phyloP scores from a whole-genome alignment of 1,139 yeast species.

The Taphrina wiesneri region DNA sequence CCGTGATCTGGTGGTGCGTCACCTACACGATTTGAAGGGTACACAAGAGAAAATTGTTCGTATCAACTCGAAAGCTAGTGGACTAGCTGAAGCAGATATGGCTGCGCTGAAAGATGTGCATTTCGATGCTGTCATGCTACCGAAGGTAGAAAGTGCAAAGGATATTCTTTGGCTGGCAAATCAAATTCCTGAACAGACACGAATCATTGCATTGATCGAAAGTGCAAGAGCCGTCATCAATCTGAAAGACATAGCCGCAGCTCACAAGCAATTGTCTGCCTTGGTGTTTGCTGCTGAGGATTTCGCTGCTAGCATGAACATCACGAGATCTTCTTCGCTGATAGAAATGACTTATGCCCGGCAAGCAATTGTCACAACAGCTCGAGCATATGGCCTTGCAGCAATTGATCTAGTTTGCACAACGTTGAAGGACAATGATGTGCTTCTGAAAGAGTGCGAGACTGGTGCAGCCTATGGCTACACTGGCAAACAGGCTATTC shows the following conservation, averaged over 20 bases:
- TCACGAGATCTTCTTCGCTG: conserved; percentile 14
- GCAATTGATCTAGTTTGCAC: conserved; percentile 32
- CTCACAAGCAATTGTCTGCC: conserved; percentile 17
- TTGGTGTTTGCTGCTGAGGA: conserved; percentile 34
- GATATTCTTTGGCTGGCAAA: conserved; percentile 28
- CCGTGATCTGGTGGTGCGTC: conserved; percentile 3
- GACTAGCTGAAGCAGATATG: conserved; percentile 21
- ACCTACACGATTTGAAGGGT: neutral
- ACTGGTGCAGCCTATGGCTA: conserved; percentile 30
- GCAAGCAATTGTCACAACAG: conserved; percentile 28
- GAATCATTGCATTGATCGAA: conserved; percentile 36
- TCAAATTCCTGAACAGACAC: neutral
- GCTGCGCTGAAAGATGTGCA: neutral
- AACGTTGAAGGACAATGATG: conserved; percentile 8
- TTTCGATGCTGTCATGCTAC: conserved; percentile 28
- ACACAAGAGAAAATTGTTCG: conserved; percentile 25
- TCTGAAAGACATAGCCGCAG: conserved; percentile 15
- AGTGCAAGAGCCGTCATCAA: conserved; percentile 16
- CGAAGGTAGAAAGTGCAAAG: conserved; percentile 24
- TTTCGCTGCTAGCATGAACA: conserved; percentile 29
- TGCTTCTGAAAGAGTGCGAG: conserved; percentile 5
- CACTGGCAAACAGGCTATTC: conserved; percentile 32
- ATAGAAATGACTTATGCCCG: conserved; percentile 31
- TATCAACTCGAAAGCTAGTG: conserved; percentile 11
- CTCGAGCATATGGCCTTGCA: conserved; percentile 15